phyloP scores from a whole-genome alignment of 495 filamentous ascomycete species.

The Astrothelium subdiscretum region DNA sequence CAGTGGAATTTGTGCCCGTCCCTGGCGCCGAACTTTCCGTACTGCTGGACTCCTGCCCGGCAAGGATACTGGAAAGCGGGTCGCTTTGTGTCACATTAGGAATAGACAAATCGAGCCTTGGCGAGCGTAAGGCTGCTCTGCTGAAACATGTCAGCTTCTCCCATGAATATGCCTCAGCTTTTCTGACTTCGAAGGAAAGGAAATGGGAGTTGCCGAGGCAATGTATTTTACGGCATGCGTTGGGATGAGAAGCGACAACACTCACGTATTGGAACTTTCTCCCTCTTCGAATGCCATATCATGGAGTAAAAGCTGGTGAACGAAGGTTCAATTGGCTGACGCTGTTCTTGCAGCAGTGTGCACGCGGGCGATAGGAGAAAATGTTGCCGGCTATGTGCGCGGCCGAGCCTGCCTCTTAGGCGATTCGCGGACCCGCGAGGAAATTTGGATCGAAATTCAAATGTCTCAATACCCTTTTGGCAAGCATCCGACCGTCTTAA shows the following conservation, averaged over 20 bases:
- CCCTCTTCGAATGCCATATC: not conserved
- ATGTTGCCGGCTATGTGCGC: not conserved
- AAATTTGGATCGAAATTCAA: not conserved
- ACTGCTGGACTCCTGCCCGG: not conserved
- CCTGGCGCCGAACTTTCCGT: not conserved
- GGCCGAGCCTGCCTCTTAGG: not conserved
- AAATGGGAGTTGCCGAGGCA: too few relatives aligned
- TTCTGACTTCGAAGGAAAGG: not conserved
- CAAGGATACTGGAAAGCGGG: not conserved
- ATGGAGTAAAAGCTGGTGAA: not conserved
- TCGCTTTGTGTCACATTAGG: not conserved
- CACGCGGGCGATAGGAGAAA: not conserved
- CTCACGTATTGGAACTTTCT: not conserved
- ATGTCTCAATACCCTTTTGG: too few relatives aligned
- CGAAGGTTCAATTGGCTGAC: too few relatives aligned
- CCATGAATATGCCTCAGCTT: not conserved
- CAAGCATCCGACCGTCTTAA: too few relatives aligned
- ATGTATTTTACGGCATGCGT: too few relatives aligned
- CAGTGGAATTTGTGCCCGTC: not conserved
- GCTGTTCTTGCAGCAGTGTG: not conserved
- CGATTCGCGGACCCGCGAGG: not conserved
- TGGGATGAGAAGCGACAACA: too few relatives aligned
- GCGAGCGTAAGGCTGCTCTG: not conserved
- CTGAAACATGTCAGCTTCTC: not conserved
- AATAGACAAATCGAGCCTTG: not conserved